Conservation (phyloP, 2,329 filamentous ascomycete species). For the Aspergillus sp. region DNA sequence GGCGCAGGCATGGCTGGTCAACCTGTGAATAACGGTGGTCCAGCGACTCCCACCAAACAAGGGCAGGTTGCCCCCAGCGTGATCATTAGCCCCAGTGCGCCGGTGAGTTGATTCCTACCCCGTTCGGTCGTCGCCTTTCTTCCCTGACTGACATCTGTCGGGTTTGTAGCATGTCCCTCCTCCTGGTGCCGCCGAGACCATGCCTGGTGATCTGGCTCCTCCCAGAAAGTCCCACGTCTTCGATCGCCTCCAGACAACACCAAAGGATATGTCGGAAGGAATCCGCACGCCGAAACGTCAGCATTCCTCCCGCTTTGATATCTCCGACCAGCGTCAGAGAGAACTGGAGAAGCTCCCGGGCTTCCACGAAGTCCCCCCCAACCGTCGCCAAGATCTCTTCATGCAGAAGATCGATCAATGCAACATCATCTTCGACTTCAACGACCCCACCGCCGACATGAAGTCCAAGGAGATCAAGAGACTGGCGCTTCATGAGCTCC, state of each 20-base stretch:
- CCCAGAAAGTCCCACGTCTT: slow-evolving; percentile 92
- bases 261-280: slow-evolving; percentile 94
- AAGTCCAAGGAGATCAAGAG: slow-evolving; percentile 99
- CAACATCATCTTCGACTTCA: slow-evolving; percentile 99
- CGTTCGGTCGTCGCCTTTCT: neutral
- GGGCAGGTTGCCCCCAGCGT: slow-evolving; percentile 76
- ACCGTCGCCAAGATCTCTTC: slow-evolving; percentile 91
- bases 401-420: slow-evolving; percentile 99
- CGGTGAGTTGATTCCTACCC: slow-evolving; percentile 54
- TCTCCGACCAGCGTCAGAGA: slow-evolving; percentile 82
- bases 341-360: slow-evolving; percentile 96
- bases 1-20: slow-evolving; percentile 32
- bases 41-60: slow-evolving; percentile 61
- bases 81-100: slow-evolving; percentile 90
- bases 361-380: slow-evolving; percentile 95
- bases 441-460: slow-evolving; percentile 96
- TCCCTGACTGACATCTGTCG: slow-evolving; percentile 2
- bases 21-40: slow-evolving; percentile 46
- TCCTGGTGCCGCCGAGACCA: slow-evolving; percentile 90
- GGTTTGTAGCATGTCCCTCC: slow-evolving; percentile 75
- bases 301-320: slow-evolving; percentile 96
- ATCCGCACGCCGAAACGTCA: slow-evolving; percentile 93
- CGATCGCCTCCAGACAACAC: slow-evolving; percentile 85
- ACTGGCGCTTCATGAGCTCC: slow-evolving; percentile 86
- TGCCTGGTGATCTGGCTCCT: slow-evolving; percentile 94